A percentile compares a stretch with the other conserved stretches of the same genome.
Evolutionary conservation across 371 early-diverging fungal species (phyloP).

Genomic region (Mucor circinelloides): DNA sequence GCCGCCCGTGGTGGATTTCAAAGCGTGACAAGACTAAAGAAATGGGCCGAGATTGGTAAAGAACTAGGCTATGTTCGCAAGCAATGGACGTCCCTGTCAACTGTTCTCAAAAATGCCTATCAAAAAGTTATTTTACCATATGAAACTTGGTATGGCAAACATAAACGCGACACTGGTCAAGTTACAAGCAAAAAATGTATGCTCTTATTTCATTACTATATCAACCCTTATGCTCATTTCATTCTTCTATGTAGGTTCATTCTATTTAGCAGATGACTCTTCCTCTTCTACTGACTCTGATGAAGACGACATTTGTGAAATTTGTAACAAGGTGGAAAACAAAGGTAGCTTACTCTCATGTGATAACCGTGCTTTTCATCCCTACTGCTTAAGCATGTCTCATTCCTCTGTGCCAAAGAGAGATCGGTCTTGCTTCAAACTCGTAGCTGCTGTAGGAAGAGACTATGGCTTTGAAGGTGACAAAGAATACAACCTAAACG

Average conservation of each 20-base stretch:
- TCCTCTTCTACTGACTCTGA: neutral
- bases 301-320: conserved; percentile 56
- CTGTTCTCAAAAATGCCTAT: conserved; percentile 80
- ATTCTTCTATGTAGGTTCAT: too few species aligned
- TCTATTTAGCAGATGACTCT: neutral
- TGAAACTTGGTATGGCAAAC: conserved; percentile 65
- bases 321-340: conserved; percentile 60
- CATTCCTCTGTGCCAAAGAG: conserved; percentile 64
- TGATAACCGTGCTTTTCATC: conserved; percentile 84
- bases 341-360: conserved; percentile 78
- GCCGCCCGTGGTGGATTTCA: conserved; percentile 78
- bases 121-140: conserved; percentile 82
- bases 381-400: conserved; percentile 78
- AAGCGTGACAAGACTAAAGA: conserved; percentile 78
- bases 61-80: conserved; percentile 75
- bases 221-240: neutral
- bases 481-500: conserved; percentile 70
- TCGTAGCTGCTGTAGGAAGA: conserved; percentile 74
- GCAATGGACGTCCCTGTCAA: conserved; percentile 85
- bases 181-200: conserved; percentile 16
- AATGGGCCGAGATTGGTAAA: conserved; percentile 90
- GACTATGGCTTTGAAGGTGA: conserved; percentile 95
- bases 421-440: conserved; percentile 92
- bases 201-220: neutral
- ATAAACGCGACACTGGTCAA: conserved; percentile 19